Percentiles rank a stretch among this genome's conserved stretches.
These are phyloP conservation scores for Pyrenula massariospora DNA, from an alignment of 495 filamentous ascomycete species.

Conservation along the genomic window DNA sequence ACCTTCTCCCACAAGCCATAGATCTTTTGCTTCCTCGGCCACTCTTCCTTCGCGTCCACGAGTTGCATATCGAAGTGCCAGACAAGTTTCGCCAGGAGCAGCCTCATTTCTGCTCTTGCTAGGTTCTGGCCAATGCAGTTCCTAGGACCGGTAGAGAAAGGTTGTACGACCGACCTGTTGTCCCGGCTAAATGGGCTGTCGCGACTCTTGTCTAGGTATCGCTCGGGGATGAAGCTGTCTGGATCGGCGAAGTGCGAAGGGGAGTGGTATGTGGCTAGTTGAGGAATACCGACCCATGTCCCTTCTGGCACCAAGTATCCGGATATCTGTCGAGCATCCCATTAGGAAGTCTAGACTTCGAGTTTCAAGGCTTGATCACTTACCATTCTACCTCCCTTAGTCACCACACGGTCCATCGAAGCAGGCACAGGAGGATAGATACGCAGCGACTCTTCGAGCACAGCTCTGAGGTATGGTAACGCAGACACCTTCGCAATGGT, in stretches of 20 bases:
- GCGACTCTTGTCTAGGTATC: constrained; percentile 16
- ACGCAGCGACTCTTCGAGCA: constrained; percentile 22
- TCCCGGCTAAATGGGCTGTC: constrained; percentile 19
- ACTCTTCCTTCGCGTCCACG: too few species aligned
- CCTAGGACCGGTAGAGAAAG: constrained; percentile 34
- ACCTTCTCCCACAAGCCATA: constrained; percentile 29
- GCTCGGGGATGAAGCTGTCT: constrained; percentile 27
- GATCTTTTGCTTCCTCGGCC: constrained; percentile 23
- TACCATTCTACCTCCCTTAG: constrained; percentile 16
- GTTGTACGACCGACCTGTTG: constrained; percentile 22
- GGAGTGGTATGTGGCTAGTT: constrained; percentile 13
- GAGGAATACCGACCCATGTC: constrained; percentile 11
- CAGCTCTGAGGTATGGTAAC: constrained; percentile 23
- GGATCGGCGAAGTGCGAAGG: constrained; percentile 18
- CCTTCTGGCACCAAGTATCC: constrained; percentile 21
- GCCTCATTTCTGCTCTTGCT: constrained; percentile 3
- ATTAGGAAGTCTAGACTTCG: background rate
- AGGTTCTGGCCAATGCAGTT: constrained; percentile 40
- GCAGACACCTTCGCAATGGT: constrained; percentile 22
- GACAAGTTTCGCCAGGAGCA: constrained; percentile 2
- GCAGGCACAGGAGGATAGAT: constrained; percentile 20
- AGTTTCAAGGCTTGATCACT: background rate
- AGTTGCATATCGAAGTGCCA: background rate
- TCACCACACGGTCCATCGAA: constrained; percentile 15
- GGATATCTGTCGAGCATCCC: background rate